These are phyloP conservation scores for Suillus sp. DNA, from an alignment of 768 basidiomycete genomes.

Conservation along the genomic window DNA sequence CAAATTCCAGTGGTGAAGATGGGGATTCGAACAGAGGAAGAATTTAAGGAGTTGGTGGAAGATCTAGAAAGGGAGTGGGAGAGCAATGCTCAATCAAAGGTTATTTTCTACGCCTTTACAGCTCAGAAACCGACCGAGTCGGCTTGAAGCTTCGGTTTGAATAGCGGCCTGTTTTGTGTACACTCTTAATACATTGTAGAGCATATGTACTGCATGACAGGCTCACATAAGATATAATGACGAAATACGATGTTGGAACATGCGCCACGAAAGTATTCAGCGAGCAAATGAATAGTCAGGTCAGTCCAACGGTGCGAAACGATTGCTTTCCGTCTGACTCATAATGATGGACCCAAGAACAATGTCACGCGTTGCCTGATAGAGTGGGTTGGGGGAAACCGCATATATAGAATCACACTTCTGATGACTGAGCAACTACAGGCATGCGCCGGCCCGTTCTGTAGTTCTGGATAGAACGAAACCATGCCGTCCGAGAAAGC, in stretches of 20 bases:
- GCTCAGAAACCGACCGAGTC: background rate
- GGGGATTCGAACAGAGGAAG: constrained; percentile 4
- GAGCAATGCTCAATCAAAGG: background rate
- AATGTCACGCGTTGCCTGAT: too few species aligned
- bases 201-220: background rate
- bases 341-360: too few species aligned
- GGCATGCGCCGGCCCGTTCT: too few species aligned
- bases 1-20: background rate
- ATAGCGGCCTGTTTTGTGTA: background rate
- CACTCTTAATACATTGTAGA: background rate
- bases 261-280: background rate
- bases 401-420: too few species aligned
- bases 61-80: constrained; percentile 5
- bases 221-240: background rate
- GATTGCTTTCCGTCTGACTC: too few species aligned
- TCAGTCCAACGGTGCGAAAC: too few species aligned
- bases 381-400: too few species aligned
- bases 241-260: background rate
- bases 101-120: background rate
- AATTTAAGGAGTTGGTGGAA: background rate
- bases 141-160: background rate
- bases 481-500: too few species aligned
- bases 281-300: too few species aligned
- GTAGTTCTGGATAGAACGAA: too few species aligned
- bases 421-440: too few species aligned